Evolutionary conservation across 495 filamentous ascomycete species (phyloP).

Genomic region (Neurospora sp.): DNA sequence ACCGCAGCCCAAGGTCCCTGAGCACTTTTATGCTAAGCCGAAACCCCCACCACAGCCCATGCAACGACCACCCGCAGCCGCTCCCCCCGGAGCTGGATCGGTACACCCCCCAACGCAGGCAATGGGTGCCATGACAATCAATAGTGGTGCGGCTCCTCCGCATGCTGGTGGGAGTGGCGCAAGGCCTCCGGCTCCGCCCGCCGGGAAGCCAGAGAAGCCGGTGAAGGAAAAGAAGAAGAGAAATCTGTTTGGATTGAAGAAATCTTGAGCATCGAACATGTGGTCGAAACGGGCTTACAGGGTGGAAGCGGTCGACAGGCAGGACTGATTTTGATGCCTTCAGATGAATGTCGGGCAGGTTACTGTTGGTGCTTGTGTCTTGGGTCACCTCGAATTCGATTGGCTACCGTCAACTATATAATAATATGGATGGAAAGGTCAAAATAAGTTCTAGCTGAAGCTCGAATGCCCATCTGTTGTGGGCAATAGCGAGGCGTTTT

Average conservation of each 20-base stretch:
- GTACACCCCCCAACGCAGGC: conserved; percentile 22
- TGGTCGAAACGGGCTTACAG: background rate
- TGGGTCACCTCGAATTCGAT: background rate
- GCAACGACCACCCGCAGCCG: background rate
- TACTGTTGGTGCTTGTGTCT: background rate
- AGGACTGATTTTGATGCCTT: background rate
- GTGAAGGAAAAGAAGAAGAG: conserved; percentile 66
- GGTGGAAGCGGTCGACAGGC: background rate
- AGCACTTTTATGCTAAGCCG: conserved; percentile 77
- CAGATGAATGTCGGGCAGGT: background rate
- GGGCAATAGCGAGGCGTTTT: background rate
- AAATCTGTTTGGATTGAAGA: conserved; percentile 66
- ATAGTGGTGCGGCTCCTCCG: conserved; percentile 13
- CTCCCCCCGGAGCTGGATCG: conserved; percentile 20
- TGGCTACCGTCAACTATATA: background rate
- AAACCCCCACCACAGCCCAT: conserved; percentile 28
- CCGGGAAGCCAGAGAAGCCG: conserved; percentile 36
- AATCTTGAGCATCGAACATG: conserved; percentile 11
- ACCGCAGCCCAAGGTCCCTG: conserved; percentile 70
- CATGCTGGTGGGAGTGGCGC: conserved; percentile 12
- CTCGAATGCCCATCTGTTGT: background rate
- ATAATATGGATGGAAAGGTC: background rate
- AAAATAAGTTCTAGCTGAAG: background rate
- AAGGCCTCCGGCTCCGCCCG: conserved; percentile 25
- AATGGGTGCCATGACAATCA: conserved; percentile 23